Evolutionary conservation across 2,329 filamentous ascomycete genomes (phyloP).

Genomic region (Trichothecium sympodiale): DNA sequence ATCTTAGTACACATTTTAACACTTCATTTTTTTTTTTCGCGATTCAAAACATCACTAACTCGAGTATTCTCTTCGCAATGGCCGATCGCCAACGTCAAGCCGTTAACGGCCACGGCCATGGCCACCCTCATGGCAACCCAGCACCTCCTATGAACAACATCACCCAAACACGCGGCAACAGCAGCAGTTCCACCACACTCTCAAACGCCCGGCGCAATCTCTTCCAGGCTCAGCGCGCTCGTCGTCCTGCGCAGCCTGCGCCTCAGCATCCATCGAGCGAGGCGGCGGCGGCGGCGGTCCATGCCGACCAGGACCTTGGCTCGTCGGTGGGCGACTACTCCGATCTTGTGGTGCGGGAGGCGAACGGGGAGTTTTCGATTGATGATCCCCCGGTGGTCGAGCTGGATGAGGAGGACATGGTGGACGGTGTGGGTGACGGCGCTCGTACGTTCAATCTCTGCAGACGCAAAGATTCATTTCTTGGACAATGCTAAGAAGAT

Average conservation of each 20-base stretch:
- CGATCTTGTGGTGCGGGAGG: constrained; percentile 52
- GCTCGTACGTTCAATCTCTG: constrained; percentile 34
- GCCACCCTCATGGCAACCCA: background rate
- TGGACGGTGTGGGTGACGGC: constrained; percentile 46
- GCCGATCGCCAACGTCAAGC: constrained; percentile 3
- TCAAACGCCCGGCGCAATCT: constrained; percentile 31
- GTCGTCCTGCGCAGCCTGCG: constrained; percentile 10
- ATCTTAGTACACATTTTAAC: no score
- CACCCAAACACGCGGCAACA: background rate
- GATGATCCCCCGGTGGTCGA: constrained; percentile 41
- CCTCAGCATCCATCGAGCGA: background rate
- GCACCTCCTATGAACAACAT: background rate
- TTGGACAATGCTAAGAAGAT: background rate
- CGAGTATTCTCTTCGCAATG: no score
- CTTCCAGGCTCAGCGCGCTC: constrained; percentile 41
- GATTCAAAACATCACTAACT: no score
- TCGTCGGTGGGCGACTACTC: constrained; percentile 18
- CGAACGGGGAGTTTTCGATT: constrained; percentile 53
- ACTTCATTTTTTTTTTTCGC: no score
- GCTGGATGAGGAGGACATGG: constrained; percentile 41
- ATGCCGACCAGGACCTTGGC: background rate
- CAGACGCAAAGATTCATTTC: background rate
- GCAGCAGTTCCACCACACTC: constrained; percentile 7
- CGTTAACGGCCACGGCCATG: constrained; percentile 1
- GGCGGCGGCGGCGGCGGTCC: constrained; percentile 2